A percentile compares a stretch with the other conserved stretches of the same genome.
phyloP scores from a whole-genome alignment of 78 protist genomes.

The Emiliania huxleyi region DNA sequence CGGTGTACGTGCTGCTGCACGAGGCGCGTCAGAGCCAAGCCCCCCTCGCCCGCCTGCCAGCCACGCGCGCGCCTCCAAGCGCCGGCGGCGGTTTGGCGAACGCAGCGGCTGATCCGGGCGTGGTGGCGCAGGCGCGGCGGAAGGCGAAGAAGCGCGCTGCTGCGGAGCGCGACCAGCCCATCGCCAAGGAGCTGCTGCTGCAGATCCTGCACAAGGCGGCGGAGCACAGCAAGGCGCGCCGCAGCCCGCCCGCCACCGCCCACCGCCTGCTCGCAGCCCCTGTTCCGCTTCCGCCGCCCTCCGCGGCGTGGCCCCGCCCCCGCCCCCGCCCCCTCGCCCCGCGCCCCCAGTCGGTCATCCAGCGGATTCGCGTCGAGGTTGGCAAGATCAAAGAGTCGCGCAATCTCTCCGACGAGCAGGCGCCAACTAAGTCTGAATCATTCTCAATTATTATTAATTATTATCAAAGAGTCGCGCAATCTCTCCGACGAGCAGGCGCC shows the following conservation, averaged over 20 bases:
- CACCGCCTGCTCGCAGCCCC: too few relatives aligned
- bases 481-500: too few relatives aligned
- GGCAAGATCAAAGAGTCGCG: background rate
- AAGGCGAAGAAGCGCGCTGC: background rate
- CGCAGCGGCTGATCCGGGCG: background rate
- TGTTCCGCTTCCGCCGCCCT: too few relatives aligned
- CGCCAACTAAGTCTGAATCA: too few relatives aligned
- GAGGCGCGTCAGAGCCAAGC: background rate
- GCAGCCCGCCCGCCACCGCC: too few relatives aligned
- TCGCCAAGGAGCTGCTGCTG: conserved; percentile 1
- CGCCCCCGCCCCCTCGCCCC: too few relatives aligned
- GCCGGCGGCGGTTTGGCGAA: background rate
- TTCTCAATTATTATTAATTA: too few relatives aligned
- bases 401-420: background rate
- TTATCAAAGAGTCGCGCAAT: too few relatives aligned
- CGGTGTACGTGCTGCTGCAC: background rate
- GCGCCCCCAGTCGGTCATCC: too few relatives aligned
- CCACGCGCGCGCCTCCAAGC: background rate
- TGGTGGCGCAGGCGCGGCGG: background rate
- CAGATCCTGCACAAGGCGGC: background rate
- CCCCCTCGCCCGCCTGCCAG: background rate
- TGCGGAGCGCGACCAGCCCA: background rate
- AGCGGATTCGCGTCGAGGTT: background rate
- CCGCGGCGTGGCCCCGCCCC: too few relatives aligned
- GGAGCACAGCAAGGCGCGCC: background rate